A percentile compares a stretch with the other conserved stretches of the same genome.
phyloP scores from a whole-genome alignment of 345 rosid species.

The Pelargonium nanum region DNA sequence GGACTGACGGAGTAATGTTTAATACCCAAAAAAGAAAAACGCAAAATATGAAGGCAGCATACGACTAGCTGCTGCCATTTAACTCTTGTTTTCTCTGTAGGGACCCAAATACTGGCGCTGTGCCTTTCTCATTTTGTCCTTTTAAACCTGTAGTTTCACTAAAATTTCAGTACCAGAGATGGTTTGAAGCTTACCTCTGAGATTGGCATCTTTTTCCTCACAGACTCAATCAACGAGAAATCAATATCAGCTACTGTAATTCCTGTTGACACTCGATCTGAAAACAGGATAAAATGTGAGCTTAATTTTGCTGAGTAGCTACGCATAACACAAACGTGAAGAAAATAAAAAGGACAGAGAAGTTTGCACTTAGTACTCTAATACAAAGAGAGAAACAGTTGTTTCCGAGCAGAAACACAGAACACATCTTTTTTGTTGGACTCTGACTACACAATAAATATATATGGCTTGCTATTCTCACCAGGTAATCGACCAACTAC shows the following conservation, averaged over 20 bases:
- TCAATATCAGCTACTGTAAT: constrained; percentile 76
- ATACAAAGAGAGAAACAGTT: not conserved
- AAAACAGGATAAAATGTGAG: constrained; percentile 6
- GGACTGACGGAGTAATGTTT: no score
- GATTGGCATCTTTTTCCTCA: constrained; percentile 73
- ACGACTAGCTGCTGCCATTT: no score
- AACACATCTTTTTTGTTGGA: not conserved
- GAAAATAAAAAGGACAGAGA: not conserved
- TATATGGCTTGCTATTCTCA: constrained; percentile 14
- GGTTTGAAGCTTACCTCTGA: constrained; percentile 37
- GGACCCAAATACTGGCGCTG: no score
- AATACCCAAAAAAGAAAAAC: no score
- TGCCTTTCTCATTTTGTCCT: not conserved
- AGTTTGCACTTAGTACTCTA: not conserved
- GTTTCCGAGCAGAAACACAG: not conserved
- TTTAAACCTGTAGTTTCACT: not conserved
- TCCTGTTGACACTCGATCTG: constrained; percentile 73
- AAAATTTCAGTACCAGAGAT: not conserved
- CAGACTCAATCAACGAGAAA: constrained; percentile 66
- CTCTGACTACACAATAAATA: not conserved
- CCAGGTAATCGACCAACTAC: constrained; percentile 72
- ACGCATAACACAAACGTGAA: not conserved
- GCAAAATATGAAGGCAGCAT: no score
- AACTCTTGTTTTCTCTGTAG: no score
- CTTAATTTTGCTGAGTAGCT: not conserved